Percentiles rank a stretch among this genome's conserved stretches.
phyloP scores from a whole-genome alignment of 805 yeast genomes.

The Yamadazyma nakazawae region DNA sequence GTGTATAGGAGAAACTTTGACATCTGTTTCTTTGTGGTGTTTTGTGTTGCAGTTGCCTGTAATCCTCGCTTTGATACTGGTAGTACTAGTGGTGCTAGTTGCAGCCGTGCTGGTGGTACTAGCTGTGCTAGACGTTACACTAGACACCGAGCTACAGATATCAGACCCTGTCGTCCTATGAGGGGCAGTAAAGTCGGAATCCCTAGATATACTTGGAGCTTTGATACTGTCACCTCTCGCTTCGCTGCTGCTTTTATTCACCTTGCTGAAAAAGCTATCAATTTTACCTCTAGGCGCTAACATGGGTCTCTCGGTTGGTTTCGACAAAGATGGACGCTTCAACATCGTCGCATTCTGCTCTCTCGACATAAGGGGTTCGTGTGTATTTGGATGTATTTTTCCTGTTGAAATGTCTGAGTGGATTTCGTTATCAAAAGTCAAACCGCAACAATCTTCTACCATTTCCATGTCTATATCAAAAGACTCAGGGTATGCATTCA shows the following conservation, averaged over 20 bases:
- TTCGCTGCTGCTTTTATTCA: slow-evolving; percentile 1
- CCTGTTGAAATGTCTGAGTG: slow-evolving; percentile 64
- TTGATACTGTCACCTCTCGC: not conserved
- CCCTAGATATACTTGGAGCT: not conserved
- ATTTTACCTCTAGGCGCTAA: slow-evolving; percentile 6
- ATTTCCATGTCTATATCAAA: slow-evolving; percentile 40
- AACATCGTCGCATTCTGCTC: slow-evolving; percentile 33
- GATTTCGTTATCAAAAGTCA: slow-evolving; percentile 33
- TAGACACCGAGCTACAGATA: no score
- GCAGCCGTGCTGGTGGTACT: no score
- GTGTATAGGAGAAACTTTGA: slow-evolving; percentile 15
- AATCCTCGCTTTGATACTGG: no score
- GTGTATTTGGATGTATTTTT: slow-evolving; percentile 61
- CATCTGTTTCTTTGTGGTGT: not conserved
- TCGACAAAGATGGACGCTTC: slow-evolving; percentile 18
- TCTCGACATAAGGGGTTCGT: slow-evolving; percentile 44
- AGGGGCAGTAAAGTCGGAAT: not conserved
- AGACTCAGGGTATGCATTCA: slow-evolving; percentile 53
- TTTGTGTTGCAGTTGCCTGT: not conserved
- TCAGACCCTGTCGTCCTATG: not conserved
- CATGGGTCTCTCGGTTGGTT: not conserved
- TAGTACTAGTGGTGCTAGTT: no score
- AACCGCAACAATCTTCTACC: slow-evolving; percentile 46
- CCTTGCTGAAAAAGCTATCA: slow-evolving; percentile 11
- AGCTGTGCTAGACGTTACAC: no score